These are phyloP conservation scores for Starmerella floricola DNA, from an alignment of 805 yeast genomes.

Conservation along the genomic window DNA sequence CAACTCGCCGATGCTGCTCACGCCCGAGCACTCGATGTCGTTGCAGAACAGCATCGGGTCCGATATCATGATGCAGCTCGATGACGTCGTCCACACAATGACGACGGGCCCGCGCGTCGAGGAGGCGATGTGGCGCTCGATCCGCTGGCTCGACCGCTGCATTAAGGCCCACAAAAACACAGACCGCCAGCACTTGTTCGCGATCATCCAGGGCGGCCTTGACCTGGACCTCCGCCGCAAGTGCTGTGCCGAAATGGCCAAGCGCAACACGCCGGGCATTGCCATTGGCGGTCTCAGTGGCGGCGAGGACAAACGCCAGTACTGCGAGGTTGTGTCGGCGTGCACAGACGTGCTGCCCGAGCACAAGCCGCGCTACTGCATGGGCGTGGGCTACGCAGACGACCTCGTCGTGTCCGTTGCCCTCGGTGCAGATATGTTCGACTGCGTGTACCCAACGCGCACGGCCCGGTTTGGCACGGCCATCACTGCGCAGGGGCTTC, in stretches of 20 bases:
- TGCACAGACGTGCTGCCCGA: constrained; percentile 35
- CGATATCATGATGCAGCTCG: constrained; percentile 38
- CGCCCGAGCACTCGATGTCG: constrained; percentile 38
- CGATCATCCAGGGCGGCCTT: constrained; percentile 38
- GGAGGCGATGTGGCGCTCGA: constrained; percentile 36
- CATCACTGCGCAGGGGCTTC: constrained; percentile 30
- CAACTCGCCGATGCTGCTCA: constrained; percentile 36
- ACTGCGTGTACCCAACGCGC: constrained; percentile 37
- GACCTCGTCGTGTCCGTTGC: constrained; percentile 37
- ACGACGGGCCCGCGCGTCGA: constrained; percentile 36
- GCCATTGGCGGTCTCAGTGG: constrained; percentile 40
- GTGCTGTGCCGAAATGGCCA: constrained; percentile 35
- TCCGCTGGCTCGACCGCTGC: constrained; percentile 37
- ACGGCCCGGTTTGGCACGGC: constrained; percentile 38
- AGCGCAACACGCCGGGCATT: constrained; percentile 37
- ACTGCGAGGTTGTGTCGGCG: constrained; percentile 32
- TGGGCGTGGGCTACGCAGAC: constrained; percentile 40
- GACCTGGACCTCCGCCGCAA: constrained; percentile 30
- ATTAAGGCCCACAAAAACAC: constrained; percentile 35
- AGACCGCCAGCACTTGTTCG: constrained; percentile 34
- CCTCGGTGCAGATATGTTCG: constrained; percentile 37
- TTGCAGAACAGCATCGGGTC: constrained; percentile 36
- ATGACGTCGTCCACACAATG: constrained; percentile 35
- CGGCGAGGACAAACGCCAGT: constrained; percentile 34
- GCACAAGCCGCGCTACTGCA: constrained; percentile 35